Base-by-base conservation (phyloP, 1,284 basidiomycete species). In the Fomitopsis palustris region DNA sequence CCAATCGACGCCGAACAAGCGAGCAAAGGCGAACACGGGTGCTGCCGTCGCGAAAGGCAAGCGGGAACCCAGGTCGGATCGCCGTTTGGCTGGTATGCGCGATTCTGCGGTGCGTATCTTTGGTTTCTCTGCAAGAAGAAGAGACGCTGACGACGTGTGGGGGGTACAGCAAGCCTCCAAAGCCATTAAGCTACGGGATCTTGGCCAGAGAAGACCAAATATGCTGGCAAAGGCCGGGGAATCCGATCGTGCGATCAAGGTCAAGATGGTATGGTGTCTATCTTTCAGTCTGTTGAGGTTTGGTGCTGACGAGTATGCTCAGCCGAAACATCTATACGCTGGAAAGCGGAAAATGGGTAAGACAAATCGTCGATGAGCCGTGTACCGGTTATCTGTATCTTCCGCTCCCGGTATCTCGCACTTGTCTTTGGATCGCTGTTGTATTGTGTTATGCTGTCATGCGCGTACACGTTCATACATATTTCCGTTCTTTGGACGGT, bases 301-400 rank as follows among this genome's bases (percentile, higher is more conserved):
- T n/a, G 10, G 27, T 63, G 41, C 53, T 61, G 58, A 68, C 53
- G 63, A 19, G 21, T 54, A 52, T 41, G 53, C 62, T n/a, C 65
- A 92, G 89, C 90, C 90, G 56, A 92, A 90, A 72, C 91, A 93
- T 78, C 73, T 96, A 69, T 93, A 91, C 73, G 77, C 93, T 58
- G 95, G 95, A 43, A 96, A 96, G 77, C 86, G 94, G 67, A 93
- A 93, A 75, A 85, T 77, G 51, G 93, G 93, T 67, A 96, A 93
- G 80, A 95, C 92, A 43, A 79, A 88, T 70, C 84, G 92, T 70
- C 83, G 93, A 75, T 96, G 62, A 68, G 12, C 49, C 2, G 16
- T 6, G 45, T 45, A 8, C 27, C 7, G 14, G 12, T 43, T 23
- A 21, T 19, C 4, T 47, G 21, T 16, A 29, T 17, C 25, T 3